Base-by-base conservation (phyloP, 2,329 filamentous ascomycete genomes). In the Penicillium oxalicum region DNA sequence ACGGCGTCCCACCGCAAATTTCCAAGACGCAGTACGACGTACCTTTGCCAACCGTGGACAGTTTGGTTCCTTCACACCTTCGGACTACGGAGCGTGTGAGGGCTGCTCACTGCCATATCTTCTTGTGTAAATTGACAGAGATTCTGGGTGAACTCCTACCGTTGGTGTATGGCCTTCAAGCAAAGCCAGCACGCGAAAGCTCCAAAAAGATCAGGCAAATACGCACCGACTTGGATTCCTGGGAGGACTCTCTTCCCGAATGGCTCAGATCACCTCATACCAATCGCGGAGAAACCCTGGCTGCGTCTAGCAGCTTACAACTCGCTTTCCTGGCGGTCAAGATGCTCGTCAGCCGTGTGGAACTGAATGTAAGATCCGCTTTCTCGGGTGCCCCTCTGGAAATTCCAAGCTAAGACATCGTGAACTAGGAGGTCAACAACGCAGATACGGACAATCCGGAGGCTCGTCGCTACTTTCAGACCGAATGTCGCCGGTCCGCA, bases 1-100 rank as follows among this genome's bases (percentile, higher is more conserved):
- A 81, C 55, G 78, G 77, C 4, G 74, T 77, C 2, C 78, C 78
- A 18, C 76, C 78, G 3, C 74, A 78, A 43, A 75, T 80, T 9
- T 67, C 71, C 3, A 74, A 74, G 49, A 72, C 72, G 25, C 77
- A 79, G 56, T 79, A 79, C 54, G 77, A 81, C 52, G 78, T 81
- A 11, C 77, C 78, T 12, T 59, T 78, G 37, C 78, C 78, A 4
- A 74, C 72, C 0, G 61, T 76, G 5, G 68, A 72, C 18, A 61
- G 72, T 48, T 37, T 74, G 58, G 52, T 74, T 44, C 49, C 64
- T 29, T 53, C 69, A 56, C 54, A 67, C 52, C 48, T 68, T 47
- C 52, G 65, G 51, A 62, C 65, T 34, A 59, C 71, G 58, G 66
- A 76, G 62, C 66, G 73, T 57, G 62, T 71, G 47, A 62, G 68